Conservation (phyloP, 164 flowering plant species). For the Stephania yunnanensis region DNA sequence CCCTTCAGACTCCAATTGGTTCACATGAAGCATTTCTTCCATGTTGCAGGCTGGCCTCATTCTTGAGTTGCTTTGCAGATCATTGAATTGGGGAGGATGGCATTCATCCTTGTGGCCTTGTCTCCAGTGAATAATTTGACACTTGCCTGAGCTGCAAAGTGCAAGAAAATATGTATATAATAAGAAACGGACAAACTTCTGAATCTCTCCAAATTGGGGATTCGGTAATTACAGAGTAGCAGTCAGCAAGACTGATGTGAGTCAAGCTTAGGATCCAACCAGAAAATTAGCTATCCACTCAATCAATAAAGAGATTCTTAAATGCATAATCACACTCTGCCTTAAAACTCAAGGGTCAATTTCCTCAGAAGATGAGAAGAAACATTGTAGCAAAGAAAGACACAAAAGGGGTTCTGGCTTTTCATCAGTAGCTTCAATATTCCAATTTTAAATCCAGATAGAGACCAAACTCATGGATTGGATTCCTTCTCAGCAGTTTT, state of each 20-base stretch:
- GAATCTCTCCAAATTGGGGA: neutral
- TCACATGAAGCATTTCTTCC: constrained; percentile 14
- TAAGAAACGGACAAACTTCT: neutral
- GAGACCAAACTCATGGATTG: no score
- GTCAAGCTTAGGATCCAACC: neutral
- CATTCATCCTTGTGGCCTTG: constrained; percentile 82
- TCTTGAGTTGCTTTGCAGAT: constrained; percentile 18
- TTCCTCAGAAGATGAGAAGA: neutral
- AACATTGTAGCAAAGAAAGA: no score
- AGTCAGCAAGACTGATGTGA: neutral
- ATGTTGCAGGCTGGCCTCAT: constrained; percentile 7
- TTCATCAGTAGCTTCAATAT: no score
- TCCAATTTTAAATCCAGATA: no score
- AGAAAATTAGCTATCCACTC: neutral
- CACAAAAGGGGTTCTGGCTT: no score
- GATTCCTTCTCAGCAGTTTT: no score
- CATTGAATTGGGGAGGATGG: constrained; percentile 33
- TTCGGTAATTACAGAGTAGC: neutral
- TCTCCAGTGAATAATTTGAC: constrained; percentile 86
- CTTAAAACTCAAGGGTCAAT: neutral
- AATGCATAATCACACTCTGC: neutral
- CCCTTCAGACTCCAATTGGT: constrained; percentile 16
- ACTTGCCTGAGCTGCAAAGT: constrained; percentile 65
- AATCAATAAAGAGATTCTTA: neutral
- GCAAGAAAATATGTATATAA: constrained; percentile 1